Base-by-base conservation (phyloP, 495 filamentous ascomycete genomes). In the Sporormia fimetaria region DNA sequence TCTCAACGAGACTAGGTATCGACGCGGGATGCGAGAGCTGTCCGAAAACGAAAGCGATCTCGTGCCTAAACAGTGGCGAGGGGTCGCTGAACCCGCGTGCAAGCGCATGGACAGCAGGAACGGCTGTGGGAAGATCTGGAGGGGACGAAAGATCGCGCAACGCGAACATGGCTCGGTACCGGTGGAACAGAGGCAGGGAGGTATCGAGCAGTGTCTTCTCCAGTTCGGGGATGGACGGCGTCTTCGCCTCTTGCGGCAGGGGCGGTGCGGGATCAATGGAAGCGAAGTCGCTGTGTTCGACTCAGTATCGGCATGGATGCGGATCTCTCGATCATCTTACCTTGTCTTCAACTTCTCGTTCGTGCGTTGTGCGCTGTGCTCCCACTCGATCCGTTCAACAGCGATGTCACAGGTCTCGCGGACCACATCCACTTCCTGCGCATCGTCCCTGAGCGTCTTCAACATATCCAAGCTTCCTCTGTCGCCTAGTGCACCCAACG, bases 101-200 rank as follows among this genome's bases (percentile, higher is more conserved):
- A 32, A 99, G 67, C 5, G 87, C 81, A 33, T 78, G 70, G 39
- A 99, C 70, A 25, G 90, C 88, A 14, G 78, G 78, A 17, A 84
- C 70, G 6, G 87, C 85, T 2, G 85, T 92, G 4, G 87, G 81
- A 22, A 88, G 76, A 55, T 92, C 83, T 3, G 87, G 86, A 2
- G 88, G 87, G 5, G 87, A 94, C 10, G 84, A 81, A 36, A 99
- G 74, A 62, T 96, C 87, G 46, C 90, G 78, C 28, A 99, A 75
- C 28, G 83, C 81, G 55, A 99, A 99, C 90, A 99, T 96, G 49
- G 92, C 87, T 42, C 90, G 75, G 63, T 99, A 99, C 62, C 90
- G 75, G 51, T 84, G 69, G 66, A 99, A 99, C 17, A 99, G 70
- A 27, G 85, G 78, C 5, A 78, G 64, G 9, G 68, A 71, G 5